phyloP scores from a whole-genome alignment of 805 yeast species.

The Torulaspora microellipsoides region DNA sequence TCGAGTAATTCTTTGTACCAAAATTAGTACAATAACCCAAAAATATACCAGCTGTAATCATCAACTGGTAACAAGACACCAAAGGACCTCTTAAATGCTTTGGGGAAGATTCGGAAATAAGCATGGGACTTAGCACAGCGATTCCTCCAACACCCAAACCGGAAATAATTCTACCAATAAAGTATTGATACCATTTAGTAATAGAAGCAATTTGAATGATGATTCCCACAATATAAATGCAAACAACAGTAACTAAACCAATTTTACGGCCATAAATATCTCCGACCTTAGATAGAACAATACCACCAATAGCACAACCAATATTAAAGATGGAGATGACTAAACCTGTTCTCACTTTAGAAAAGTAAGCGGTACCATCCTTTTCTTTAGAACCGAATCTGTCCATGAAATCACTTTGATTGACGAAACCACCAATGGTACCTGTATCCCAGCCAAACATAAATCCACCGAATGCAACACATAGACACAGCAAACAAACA shows the following conservation, averaged over 20 bases:
- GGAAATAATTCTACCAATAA: slow-evolving; percentile 62
- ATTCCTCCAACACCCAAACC: slow-evolving; percentile 74
- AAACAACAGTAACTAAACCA: slow-evolving; percentile 50
- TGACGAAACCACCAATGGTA: slow-evolving; percentile 66
- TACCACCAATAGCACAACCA: slow-evolving; percentile 70
- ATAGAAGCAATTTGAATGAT: slow-evolving; percentile 53
- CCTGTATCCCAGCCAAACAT: slow-evolving; percentile 76
- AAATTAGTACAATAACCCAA: slow-evolving; percentile 64
- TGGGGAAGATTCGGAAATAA: slow-evolving; percentile 40
- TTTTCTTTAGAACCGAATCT: slow-evolving; percentile 44
- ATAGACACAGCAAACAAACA: slow-evolving; percentile 10
- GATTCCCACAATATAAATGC: slow-evolving; percentile 57
- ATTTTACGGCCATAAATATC: slow-evolving; percentile 57
- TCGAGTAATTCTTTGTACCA: slow-evolving; percentile 38
- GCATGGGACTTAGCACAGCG: slow-evolving; percentile 68
- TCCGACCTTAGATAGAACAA: slow-evolving; percentile 50
- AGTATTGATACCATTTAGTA: slow-evolving; percentile 55
- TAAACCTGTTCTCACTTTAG: slow-evolving; percentile 48
- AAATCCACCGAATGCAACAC: slow-evolving; percentile 62
- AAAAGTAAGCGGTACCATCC: slow-evolving; percentile 36
- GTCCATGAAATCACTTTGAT: slow-evolving; percentile 48
- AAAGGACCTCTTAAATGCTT: slow-evolving; percentile 52
- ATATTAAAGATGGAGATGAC: slow-evolving; percentile 56
- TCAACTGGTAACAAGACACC: slow-evolving; percentile 57
- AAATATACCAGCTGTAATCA: slow-evolving; percentile 61